phyloP scores from a whole-genome alignment of 768 basidiomycete genomes.

The Podaxis sp. region DNA sequence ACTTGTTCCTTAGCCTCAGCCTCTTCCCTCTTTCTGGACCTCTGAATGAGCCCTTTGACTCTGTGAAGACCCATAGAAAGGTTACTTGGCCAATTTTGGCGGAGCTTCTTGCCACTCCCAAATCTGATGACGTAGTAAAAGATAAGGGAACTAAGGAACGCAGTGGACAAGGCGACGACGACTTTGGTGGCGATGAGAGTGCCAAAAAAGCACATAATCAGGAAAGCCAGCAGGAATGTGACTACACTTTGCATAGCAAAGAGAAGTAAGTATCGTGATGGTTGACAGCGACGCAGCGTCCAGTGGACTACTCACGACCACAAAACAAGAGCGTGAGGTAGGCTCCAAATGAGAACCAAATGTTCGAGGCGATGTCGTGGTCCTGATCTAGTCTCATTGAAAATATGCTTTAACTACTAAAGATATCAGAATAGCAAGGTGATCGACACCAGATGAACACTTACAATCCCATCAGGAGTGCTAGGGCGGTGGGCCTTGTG shows the following conservation, averaged over 20 bases:
- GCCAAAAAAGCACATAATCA: conserved; percentile 12
- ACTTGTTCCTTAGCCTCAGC: not conserved
- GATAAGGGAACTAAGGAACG: not conserved
- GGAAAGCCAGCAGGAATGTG: conserved; percentile 7
- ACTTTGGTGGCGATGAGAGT: conserved; percentile 2
- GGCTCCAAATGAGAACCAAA: conserved; percentile 9
- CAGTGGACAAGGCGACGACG: not conserved
- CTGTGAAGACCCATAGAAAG: not conserved
- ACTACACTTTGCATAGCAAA: not conserved
- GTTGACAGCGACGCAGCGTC: not conserved
- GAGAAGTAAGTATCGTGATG: not conserved
- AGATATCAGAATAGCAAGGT: not conserved
- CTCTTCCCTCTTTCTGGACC: not conserved
- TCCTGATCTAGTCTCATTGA: not conserved
- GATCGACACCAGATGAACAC: not conserved
- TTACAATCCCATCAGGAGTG: conserved; percentile 1
- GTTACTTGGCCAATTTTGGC: not conserved
- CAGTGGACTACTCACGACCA: conserved; percentile 9
- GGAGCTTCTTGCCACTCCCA: not conserved
- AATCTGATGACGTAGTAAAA: conserved; percentile 8
- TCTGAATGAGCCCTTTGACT: not conserved
- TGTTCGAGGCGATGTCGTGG: conserved; percentile 1
- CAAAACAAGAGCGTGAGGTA: conserved; percentile 10
- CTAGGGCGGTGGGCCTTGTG: not conserved
- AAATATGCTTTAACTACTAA: not conserved